phyloP scores from a whole-genome alignment of 495 filamentous ascomycete genomes.

The Aspergillus haitiensis region DNA sequence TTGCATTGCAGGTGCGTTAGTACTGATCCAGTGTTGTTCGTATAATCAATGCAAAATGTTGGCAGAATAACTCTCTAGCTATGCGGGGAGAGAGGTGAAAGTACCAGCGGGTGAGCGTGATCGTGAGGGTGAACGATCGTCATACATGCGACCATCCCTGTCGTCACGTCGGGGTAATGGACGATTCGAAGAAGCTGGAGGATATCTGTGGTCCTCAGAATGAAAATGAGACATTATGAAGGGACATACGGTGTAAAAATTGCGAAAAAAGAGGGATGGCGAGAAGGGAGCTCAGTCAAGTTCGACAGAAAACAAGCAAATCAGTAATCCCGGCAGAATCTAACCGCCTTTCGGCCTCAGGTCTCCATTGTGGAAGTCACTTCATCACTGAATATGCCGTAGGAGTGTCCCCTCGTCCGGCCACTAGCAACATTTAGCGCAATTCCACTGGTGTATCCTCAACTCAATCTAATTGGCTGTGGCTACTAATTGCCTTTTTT shows the following conservation, averaged over 20 bases:
- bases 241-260: constrained; percentile 12
- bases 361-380: too few species aligned
- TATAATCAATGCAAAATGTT: neutral
- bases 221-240: constrained; percentile 37
- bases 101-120: constrained; percentile 50
- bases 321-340: constrained; percentile 22
- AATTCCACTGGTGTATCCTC: too few species aligned
- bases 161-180: constrained; percentile 38
- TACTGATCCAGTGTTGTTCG: constrained; percentile 25
- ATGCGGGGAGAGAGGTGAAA: constrained; percentile 44
- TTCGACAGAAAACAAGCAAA: constrained; percentile 2
- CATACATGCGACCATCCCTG: constrained; percentile 51
- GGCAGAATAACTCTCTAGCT: neutral
- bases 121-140: constrained; percentile 44
- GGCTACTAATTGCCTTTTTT: too few species aligned
- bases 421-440: too few species aligned
- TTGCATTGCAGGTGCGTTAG: constrained; percentile 35
- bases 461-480: too few species aligned
- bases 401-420: too few species aligned
- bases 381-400: too few species aligned
- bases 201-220: constrained; percentile 33
- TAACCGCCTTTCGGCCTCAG: constrained; percentile 14
- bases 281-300: constrained; percentile 1
- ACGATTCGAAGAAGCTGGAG: constrained; percentile 28
- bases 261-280: constrained; percentile 11